Evolutionary conservation across 1,139 yeast genomes (phyloP), one percentile per base, ranked within the genome.

Genomic region (Blastobotrys apis): DNA sequence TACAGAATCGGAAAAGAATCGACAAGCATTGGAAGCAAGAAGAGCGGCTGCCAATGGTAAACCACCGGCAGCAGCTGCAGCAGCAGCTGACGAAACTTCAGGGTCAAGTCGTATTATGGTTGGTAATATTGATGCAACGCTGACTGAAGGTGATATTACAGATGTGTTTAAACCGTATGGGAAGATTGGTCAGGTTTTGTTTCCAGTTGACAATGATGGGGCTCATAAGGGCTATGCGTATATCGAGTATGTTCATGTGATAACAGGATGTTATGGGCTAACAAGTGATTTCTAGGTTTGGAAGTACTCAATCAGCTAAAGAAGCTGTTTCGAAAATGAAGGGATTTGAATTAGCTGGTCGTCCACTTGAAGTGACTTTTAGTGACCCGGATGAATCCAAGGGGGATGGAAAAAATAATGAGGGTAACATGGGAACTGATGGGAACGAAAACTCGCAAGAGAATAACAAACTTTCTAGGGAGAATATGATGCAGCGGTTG

Each of bases 1-100:
- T 21, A 64, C 69, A 2, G 69, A 65, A 46, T 58, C 69, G 9
- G 69, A 65, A 41, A 64, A 64, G 47, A 64, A 64, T 43, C 45
- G 66, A 21, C 62, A 59, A 41, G 67, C 67, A 5, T 33, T 49
- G 22, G 22, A 22, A 20, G 25, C 16, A 17, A 27, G 35, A 19
- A 13, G 19, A 20, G 32, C 6, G n/a, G 13, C 32, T 6, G 15
- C 32, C 15, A 30, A 23, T 22, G 37, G 23, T 22, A 4, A 22
- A 23, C 6, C 26, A 6, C 23, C 32, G 6, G 33, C 35, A 9
- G 26, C 6, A 21, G 12, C 25, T 12, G 23, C 39, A 16, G 17
- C 29, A 10, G 33, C 30, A 15, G 30, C 29, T 15, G 16, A 34
- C n/a, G 20, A 34, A 4, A n/a, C 4, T 34, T 19, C 20, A 21